A percentile compares a stretch with the other conserved stretches of the same genome.
phyloP scores from a whole-genome alignment of 2,329 filamentous ascomycete species.

The Bipolaris oryzae region DNA sequence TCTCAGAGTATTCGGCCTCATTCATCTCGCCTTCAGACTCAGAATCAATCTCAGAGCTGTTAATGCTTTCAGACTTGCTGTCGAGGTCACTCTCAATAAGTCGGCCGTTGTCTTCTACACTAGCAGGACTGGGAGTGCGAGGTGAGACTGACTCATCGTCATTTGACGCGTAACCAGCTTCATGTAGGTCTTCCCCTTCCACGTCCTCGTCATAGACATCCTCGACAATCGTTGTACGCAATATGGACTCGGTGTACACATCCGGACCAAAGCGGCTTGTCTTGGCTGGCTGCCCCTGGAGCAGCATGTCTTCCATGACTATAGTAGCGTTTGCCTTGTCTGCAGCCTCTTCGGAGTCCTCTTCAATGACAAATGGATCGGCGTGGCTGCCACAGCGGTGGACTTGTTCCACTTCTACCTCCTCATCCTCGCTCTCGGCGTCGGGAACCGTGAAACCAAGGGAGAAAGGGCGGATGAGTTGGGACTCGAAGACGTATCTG shows the following conservation, averaged over 20 bases:
- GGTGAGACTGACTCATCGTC: neutral
- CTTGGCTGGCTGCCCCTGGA: conserved; percentile 2
- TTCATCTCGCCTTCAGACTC: conserved; percentile 14
- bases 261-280: neutral
- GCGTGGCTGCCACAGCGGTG: conserved; percentile 29
- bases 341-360: conserved; percentile 32
- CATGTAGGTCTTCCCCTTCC: neutral
- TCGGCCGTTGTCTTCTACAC: conserved; percentile 10
- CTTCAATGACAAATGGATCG: conserved; percentile 41
- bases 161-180: neutral
- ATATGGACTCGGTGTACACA: conserved; percentile 5
- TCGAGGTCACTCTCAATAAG: conserved; percentile 12
- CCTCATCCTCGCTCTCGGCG: conserved; percentile 39
- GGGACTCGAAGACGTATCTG: conserved; percentile 39
- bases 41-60: conserved; percentile 11
- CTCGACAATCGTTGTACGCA: conserved; percentile 4
- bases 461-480: conserved; percentile 23
- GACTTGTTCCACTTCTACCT: conserved; percentile 9
- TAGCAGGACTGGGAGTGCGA: neutral
- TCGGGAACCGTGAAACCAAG: conserved; percentile 43
- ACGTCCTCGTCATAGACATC: conserved; percentile 9
- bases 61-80: conserved; percentile 17
- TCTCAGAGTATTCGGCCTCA: neutral
- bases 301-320: conserved; percentile 13
- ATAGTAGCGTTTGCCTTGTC: conserved; percentile 18